phyloP scores from a whole-genome alignment of 2,329 filamentous ascomycete species.

The Macroventuria anomochaeta region DNA sequence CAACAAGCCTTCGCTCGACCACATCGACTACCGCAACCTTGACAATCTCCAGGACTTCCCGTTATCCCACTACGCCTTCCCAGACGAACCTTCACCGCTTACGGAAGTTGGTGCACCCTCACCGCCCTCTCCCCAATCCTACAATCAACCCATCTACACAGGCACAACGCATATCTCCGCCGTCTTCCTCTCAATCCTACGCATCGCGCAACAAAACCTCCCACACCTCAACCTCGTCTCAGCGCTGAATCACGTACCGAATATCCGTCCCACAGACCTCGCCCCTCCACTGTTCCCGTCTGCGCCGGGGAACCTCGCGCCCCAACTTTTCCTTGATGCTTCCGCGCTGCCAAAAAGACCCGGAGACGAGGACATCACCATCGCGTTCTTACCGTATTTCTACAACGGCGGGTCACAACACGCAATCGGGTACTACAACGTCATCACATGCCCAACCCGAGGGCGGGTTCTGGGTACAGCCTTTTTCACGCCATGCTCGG shows the following conservation, averaged over 20 bases:
- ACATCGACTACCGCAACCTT: background rate
- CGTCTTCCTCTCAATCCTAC: slow-evolving; percentile 29
- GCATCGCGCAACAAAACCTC: slow-evolving; percentile 29
- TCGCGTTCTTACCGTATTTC: slow-evolving; percentile 28
- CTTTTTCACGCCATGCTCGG: slow-evolving; percentile 22
- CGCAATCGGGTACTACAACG: slow-evolving; percentile 20
- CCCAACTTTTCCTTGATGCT: background rate
- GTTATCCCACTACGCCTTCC: background rate
- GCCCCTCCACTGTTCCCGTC: slow-evolving; percentile 11
- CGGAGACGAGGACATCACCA: background rate
- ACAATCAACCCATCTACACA: slow-evolving; percentile 23
- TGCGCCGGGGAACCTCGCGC: background rate
- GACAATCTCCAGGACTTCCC: background rate
- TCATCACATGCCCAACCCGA: background rate
- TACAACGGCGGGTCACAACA: slow-evolving; percentile 18
- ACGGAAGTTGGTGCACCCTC: slow-evolving; percentile 2
- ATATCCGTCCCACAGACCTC: slow-evolving; percentile 7
- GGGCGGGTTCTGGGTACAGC: background rate
- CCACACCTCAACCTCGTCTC: slow-evolving; percentile 26
- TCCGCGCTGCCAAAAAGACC: background rate
- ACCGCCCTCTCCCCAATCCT: background rate
- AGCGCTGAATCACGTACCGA: slow-evolving; percentile 29
- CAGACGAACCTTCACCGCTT: background rate
- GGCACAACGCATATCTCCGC: slow-evolving; percentile 24
- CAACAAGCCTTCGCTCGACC: slow-evolving; percentile 2